These are phyloP conservation scores for Chalciporus sp. DNA, from an alignment of 1,284 basidiomycete species.

Conservation along the genomic window DNA sequence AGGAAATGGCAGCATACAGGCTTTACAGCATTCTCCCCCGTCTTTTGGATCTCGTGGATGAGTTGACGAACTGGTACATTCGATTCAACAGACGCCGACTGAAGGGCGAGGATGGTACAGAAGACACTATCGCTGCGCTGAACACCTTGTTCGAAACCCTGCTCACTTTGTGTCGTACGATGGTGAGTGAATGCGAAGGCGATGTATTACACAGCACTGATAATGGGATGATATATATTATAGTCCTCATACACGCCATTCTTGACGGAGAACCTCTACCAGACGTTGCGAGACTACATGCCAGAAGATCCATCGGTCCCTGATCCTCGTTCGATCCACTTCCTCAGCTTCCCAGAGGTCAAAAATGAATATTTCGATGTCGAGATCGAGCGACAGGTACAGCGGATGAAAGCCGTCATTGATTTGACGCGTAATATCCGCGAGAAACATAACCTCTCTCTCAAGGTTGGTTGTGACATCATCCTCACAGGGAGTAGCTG, in stretches of 20 bases:
- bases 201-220: conserved; percentile 11
- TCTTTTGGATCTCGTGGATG: conserved; percentile 90
- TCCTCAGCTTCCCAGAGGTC: conserved; percentile 91
- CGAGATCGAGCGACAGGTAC: conserved; percentile 94
- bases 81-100: conserved; percentile 96
- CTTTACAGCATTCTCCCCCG: conserved; percentile 99
- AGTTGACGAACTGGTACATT: conserved; percentile 99
- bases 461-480: conserved; percentile 64
- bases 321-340: conserved; percentile 94
- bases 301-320: conserved; percentile 70
- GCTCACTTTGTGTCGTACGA: conserved; percentile 92
- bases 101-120: conserved; percentile 92
- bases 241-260: conserved; percentile 98
- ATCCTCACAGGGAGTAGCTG: neutral
- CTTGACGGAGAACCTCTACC: conserved; percentile 96
- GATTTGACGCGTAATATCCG: conserved; percentile 90
- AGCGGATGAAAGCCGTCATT: conserved; percentile 94
- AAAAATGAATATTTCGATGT: conserved; percentile 96
- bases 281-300: conserved; percentile 85
- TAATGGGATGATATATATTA: conserved; percentile 11
- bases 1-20: conserved; percentile 97
- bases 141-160: conserved; percentile 97
- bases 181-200: conserved; percentile 58
- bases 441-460: conserved; percentile 85
- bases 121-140: conserved; percentile 88